Evolutionary conservation across 306 rosid species (phyloP).

Genomic region (Corylus heterophylla): DNA sequence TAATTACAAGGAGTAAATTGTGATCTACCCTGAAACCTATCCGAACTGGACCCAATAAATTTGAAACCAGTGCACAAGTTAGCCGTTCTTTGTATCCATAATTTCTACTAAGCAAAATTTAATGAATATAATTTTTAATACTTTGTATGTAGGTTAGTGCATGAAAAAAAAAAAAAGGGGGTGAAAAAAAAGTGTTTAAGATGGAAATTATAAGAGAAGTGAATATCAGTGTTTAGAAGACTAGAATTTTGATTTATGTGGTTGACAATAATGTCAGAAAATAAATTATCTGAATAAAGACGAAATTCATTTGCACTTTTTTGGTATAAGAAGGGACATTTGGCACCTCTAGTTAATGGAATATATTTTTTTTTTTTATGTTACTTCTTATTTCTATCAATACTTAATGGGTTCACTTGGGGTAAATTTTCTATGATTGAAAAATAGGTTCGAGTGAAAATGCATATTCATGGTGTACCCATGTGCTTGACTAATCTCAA

Average conservation of each 20-base stretch:
- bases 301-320: not conserved
- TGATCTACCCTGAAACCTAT: not conserved
- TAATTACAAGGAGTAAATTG: not conserved
- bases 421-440: not conserved
- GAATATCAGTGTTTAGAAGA: not conserved
- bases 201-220: not conserved
- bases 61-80: conserved; percentile 2
- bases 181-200: not conserved
- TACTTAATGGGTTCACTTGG: not conserved
- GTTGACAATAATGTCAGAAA: too few relatives aligned
- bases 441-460: not conserved
- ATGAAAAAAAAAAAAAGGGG: not conserved
- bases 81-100: not conserved
- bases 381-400: too few relatives aligned
- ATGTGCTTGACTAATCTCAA: not conserved
- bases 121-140: not conserved
- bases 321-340: too few relatives aligned
- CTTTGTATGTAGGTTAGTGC: conserved; percentile 24
- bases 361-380: not conserved
- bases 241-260: not conserved
- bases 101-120: not conserved
- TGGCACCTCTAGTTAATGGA: not conserved
- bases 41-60: not conserved
- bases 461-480: not conserved
- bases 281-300: not conserved